Base-by-base conservation (phyloP, 257 asterid species). In the Orobanche coerulescens region DNA sequence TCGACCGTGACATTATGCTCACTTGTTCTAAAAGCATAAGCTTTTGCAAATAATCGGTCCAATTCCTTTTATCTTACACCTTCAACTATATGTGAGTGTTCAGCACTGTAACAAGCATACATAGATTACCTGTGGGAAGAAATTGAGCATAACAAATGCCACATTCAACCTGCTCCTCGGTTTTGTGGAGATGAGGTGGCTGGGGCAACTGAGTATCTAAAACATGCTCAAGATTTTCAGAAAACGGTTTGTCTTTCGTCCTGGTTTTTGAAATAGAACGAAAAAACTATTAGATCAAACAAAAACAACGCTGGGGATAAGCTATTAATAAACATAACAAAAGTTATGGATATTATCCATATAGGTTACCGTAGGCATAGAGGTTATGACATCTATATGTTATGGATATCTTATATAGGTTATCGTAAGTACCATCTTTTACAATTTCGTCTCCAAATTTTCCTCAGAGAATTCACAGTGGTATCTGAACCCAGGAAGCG, bases 111-210 rank as follows among this genome's bases (percentile, higher is more conserved):
- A 30, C 24, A 16, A 22, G 4, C 58, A 13, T 10, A 4, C 4
- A 23, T 25, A n/a, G n/a, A n/a, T 59, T 77, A 89, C 96, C 96
- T 57, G 78, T 61, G 5, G 96, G 96, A 59, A 89, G 89, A 75
- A 77, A 71, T 56, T 82, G 94, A 16, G 96, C 85, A 77, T 86
- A 89, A 59, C 96, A 89, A 65, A 89, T 81, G 66, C 95, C 95
- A 37, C 96, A 89, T 76, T 89, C 96, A 46, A 69, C 58, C 72
- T 80, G 88, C 73, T 77, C 82, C 62, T 84, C 94, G 8, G 65
- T 75, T 76, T 77, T 74, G 63, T 65, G 68, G 30, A 57, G 59
- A 53, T 58, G 49, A 10, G 80, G 80, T 70, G 85, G 86, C 66
- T 68, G 67, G 39, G 73, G 85, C 58, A 86, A 73, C 71, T 71